Conservation (phyloP, 257 asterid genomes). For the Hygrophila difformis region DNA sequence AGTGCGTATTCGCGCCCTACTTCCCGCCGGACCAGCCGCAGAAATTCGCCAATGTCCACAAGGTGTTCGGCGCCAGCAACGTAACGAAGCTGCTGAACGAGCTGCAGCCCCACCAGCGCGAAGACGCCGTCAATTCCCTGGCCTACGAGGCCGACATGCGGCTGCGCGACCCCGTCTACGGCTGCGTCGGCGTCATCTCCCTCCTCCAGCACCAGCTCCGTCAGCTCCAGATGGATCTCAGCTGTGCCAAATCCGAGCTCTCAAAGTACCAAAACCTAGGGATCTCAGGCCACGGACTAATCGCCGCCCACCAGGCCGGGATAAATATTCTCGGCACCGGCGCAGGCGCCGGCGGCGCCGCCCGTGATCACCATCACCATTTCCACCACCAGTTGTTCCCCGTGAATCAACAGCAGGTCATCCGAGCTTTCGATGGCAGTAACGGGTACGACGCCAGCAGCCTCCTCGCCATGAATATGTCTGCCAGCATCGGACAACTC, state of each 20-base stretch:
- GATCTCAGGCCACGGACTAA: conserved; percentile 24
- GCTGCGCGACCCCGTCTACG: conserved; percentile 73
- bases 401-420: conserved; percentile 40
- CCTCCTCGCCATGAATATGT: conserved; percentile 63
- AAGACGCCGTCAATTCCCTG: conserved; percentile 60
- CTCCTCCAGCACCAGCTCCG: conserved; percentile 81
- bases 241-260: conserved; percentile 69
- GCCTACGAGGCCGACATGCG: conserved; percentile 78
- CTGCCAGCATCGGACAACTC: conserved; percentile 53
- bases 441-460: conserved; percentile 58
- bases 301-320: conserved; percentile 40
- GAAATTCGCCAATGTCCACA: conserved; percentile 63
- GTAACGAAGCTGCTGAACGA: conserved; percentile 66
- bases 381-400: conserved; percentile 59
- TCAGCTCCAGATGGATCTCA: conserved; percentile 64
- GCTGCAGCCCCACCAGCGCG: conserved; percentile 68
- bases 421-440: conserved; percentile 32
- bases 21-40: conserved; percentile 79
- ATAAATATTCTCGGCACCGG: conserved; percentile 33
- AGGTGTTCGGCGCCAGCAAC: conserved; percentile 68
- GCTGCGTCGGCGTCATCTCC: conserved; percentile 75
- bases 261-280: conserved; percentile 58
- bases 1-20: conserved; percentile 66
- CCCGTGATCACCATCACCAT: conserved; percentile 31
- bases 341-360: conserved; percentile 24